These are phyloP conservation scores for Eremochloa ophiuroides DNA, from an alignment of 176 grass and related monocot species.

Conservation along the genomic window DNA sequence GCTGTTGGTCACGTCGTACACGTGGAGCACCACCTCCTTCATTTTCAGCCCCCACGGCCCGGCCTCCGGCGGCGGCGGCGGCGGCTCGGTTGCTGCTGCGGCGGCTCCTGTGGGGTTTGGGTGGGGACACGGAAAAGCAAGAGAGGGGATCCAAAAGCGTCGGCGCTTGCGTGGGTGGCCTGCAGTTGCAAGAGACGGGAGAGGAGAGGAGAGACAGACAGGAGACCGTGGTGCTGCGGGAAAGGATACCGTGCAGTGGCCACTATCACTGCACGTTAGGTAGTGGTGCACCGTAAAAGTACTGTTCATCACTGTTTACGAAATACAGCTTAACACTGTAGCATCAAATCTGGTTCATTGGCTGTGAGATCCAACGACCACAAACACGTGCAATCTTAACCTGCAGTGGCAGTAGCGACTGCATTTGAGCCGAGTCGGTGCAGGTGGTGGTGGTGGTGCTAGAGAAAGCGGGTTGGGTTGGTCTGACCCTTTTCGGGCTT, in stretches of 20 bases:
- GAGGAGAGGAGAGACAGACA: background rate
- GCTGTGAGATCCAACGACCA: no score
- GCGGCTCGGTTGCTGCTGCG: background rate
- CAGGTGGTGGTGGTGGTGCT: no score
- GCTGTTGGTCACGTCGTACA: conserved; percentile 97
- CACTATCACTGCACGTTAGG: no score
- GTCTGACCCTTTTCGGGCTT: no score
- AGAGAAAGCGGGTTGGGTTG: no score
- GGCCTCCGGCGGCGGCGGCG: background rate
- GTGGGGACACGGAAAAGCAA: conserved; percentile 4
- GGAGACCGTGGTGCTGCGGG: background rate
- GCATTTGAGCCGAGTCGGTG: no score
- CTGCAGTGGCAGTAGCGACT: no score
- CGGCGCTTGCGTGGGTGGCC: conserved; percentile 21
- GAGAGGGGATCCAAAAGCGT: conserved; percentile 18
- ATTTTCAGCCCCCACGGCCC: conserved; percentile 24
- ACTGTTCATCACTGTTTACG: background rate
- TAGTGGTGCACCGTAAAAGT: no score
- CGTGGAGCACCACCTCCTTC: conserved; percentile 97
- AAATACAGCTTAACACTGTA: no score
- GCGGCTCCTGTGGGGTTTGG: background rate
- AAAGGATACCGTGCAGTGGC: no score
- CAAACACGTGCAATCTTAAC: no score
- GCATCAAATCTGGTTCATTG: no score
- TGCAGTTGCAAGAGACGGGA: background rate